phyloP scores from a whole-genome alignment of 2,329 filamentous ascomycete genomes.

The Exophiala dermatitidis region DNA sequence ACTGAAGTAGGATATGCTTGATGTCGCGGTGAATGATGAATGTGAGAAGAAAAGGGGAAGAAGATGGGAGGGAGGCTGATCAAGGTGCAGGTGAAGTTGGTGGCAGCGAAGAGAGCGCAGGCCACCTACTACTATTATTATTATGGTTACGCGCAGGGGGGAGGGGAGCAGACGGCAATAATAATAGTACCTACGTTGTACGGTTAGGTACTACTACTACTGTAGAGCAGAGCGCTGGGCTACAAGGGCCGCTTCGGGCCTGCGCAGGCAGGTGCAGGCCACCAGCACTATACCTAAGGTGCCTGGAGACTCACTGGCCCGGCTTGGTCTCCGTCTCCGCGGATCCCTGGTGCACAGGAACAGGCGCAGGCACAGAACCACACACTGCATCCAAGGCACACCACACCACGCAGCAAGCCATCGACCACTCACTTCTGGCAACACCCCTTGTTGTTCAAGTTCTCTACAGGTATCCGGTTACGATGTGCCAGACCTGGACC shows the following conservation, averaged over 20 bases:
- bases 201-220: neutral
- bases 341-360: no score
- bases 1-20: constrained; percentile 9
- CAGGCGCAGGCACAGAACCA: neutral
- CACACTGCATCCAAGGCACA: neutral
- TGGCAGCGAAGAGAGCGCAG: neutral
- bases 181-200: neutral
- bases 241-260: no score
- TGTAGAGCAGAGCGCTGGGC: no score
- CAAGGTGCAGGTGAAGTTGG: neutral
- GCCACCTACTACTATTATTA: neutral
- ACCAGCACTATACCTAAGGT: no score
- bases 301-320: no score
- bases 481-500: no score
- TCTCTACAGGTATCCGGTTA: no score
- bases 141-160: neutral
- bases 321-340: no score
- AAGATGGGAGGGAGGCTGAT: neutral
- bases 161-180: neutral
- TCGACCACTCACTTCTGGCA: neutral
- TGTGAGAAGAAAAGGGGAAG: neutral
- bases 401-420: neutral
- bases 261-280: neutral
- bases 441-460: no score
- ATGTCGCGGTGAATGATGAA: constrained; percentile 1